Percentiles rank a stretch among this genome's conserved stretches.
These are phyloP conservation scores for Wallacemonas collosoma DNA, from an alignment of 208 protist species.

Conservation along the genomic window DNA sequence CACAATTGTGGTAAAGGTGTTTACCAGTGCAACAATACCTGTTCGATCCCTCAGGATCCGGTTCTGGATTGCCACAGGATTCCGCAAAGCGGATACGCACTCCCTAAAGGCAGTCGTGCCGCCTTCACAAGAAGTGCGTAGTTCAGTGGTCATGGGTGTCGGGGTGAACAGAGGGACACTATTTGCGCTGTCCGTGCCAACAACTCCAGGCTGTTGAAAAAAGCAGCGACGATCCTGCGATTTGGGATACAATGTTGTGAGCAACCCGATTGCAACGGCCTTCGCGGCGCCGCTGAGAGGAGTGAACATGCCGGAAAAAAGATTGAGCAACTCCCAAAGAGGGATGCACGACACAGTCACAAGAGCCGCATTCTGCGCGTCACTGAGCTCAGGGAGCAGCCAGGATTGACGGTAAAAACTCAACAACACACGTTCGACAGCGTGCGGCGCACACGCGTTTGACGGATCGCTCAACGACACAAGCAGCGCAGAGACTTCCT, in stretches of 20 bases:
- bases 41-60: constrained; percentile 4
- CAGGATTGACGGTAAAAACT: constrained; percentile 25
- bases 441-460: not conserved
- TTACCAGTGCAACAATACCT: constrained; percentile 9
- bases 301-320: constrained; percentile 40
- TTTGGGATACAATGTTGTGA: constrained; percentile 77
- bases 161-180: constrained; percentile 25
- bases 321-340: constrained; percentile 79
- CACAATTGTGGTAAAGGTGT: constrained; percentile 11
- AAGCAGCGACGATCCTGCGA: constrained; percentile 70
- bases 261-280: constrained; percentile 47
- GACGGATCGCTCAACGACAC: not conserved
- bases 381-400: constrained; percentile 41
- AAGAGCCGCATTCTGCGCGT: constrained; percentile 52
- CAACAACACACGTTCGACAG: not conserved
- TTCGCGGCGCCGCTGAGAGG: constrained; percentile 21
- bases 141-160: constrained; percentile 28
- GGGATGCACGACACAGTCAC: constrained; percentile 79
- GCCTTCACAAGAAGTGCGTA: constrained; percentile 9
- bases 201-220: constrained; percentile 59
- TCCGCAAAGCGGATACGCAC: constrained; percentile 23
- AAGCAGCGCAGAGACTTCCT: constrained; percentile 21
- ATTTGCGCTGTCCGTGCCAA: constrained; percentile 24
- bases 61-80: constrained; percentile 20
- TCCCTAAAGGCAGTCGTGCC: constrained; percentile 14